Evolutionary conservation across 1,139 yeast genomes (phyloP).

Genomic region (Nematodospora anomalae): DNA sequence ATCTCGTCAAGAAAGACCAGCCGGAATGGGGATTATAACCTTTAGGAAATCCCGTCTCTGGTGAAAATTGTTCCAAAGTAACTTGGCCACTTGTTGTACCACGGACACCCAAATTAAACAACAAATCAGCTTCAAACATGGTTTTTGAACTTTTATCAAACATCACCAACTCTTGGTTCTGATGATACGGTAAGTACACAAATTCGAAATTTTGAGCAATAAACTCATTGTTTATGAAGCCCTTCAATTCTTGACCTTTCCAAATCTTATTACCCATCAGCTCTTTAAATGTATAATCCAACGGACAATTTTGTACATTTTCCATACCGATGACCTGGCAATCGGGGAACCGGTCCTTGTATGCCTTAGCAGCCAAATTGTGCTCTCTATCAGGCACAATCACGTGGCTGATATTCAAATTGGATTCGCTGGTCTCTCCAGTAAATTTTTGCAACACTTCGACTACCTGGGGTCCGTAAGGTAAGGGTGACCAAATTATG

Average conservation of each 20-base stretch:
- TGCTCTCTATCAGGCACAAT: slow-evolving; percentile 57
- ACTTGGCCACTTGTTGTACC: slow-evolving; percentile 18
- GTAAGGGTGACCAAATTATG: slow-evolving; percentile 62
- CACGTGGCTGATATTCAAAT: slow-evolving; percentile 38
- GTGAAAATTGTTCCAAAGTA: slow-evolving; percentile 34
- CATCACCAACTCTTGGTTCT: slow-evolving; percentile 55
- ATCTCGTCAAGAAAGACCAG: slow-evolving; percentile 34
- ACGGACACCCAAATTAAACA: slow-evolving; percentile 47
- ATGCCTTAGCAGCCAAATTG: slow-evolving; percentile 55
- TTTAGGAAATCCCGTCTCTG: slow-evolving; percentile 41
- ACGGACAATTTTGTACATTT: slow-evolving; percentile 29
- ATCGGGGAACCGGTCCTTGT: slow-evolving; percentile 48
- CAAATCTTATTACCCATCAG: slow-evolving; percentile 29
- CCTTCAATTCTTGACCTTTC: slow-evolving; percentile 21
- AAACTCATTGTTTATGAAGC: slow-evolving; percentile 25
- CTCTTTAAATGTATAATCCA: slow-evolving; percentile 36
- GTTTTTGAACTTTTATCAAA: slow-evolving; percentile 47
- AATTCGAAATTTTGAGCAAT: slow-evolving; percentile 48
- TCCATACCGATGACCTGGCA: slow-evolving; percentile 53
- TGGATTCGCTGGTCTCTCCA: slow-evolving; percentile 27
- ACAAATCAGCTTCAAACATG: slow-evolving; percentile 56
- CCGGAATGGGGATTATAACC: slow-evolving; percentile 43
- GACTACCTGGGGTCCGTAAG: slow-evolving; percentile 49
- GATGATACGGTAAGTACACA: slow-evolving; percentile 54
- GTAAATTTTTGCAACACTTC: slow-evolving; percentile 37